Percentiles rank a stretch among this genome's conserved stretches.
Conservation (phyloP, 2,329 filamentous ascomycete species). For the Exophiala aquamarina region DNA sequence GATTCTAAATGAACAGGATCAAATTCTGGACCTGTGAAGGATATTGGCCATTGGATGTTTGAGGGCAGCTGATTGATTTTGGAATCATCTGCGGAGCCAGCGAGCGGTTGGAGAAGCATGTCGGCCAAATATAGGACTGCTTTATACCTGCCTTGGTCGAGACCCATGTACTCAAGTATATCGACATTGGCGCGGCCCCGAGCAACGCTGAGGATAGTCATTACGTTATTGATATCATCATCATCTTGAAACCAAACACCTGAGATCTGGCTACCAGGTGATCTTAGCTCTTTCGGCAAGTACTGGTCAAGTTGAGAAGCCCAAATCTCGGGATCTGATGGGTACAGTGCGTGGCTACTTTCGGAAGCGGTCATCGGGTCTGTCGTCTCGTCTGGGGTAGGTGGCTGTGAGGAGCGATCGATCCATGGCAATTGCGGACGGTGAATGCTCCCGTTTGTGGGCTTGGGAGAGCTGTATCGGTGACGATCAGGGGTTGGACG, state of each 20-base stretch:
- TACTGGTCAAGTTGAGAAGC: conserved; percentile 36
- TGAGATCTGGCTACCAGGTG: conserved; percentile 8
- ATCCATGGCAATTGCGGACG: no score
- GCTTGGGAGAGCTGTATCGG: no score
- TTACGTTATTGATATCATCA: conserved; percentile 32
- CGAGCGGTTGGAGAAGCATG: conserved; percentile 39
- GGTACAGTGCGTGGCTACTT: background rate
- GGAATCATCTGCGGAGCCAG: conserved; percentile 23
- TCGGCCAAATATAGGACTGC: conserved; percentile 40
- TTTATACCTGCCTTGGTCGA: conserved; percentile 40
- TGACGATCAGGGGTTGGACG: no score
- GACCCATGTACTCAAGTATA: conserved; percentile 41
- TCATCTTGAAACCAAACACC: conserved; percentile 6
- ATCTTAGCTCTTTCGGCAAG: conserved; percentile 31
- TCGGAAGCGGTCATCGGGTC: conserved; percentile 1
- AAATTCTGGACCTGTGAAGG: conserved; percentile 30
- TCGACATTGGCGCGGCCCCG: conserved; percentile 33
- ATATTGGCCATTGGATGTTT: conserved; percentile 32
- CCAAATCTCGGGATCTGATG: conserved; percentile 33
- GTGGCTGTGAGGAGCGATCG: background rate
- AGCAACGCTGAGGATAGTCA: conserved; percentile 34
- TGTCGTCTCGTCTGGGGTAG: background rate
- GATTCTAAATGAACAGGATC: conserved; percentile 29
- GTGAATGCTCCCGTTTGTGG: no score
- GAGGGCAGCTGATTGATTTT: conserved; percentile 28